Evolutionary conservation across 2,329 filamentous ascomycete species (phyloP), one percentile per base, ranked within the genome.

Genomic region (Stachybotrys elegans): DNA sequence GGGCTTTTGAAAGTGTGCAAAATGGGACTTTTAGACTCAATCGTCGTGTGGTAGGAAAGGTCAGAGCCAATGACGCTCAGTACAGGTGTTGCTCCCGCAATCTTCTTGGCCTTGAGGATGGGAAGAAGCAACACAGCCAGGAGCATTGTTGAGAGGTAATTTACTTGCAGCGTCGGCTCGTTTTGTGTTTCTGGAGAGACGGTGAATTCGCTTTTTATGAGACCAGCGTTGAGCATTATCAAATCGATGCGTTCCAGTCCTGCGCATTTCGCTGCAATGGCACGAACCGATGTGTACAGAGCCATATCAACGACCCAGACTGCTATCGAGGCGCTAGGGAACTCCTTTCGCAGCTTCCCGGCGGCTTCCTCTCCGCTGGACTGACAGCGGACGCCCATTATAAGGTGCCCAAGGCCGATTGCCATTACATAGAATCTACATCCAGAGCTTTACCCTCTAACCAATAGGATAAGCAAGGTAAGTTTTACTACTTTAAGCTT

Each of bases 321-420:
- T 16, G 27, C 38, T 22, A 40, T 17, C 17, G n/a, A 17, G 22
- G 19, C 38, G 5, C 16, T 23, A 11, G 38, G 38, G 23, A 25
- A 25, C 22, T 8, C 19, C 5, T 11, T 17, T 19, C 22, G 22
- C 12, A 40, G 38, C 9, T 12, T 8, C 8, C 13, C 3, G 14
- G 38, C 38, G 11, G 4, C 22, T 4, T 22, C 38, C 13, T 40
- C 22, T 19, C 38, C 22, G 11, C 20, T 19, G 22, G 38, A 39
- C 0, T 44, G 22, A 4, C 59, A 68, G 2, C 73, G 69, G 1
- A 72, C 69, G 6, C 65, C 69, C 7, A 76, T 52, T 47, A 76
- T 66, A 6, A 77, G 54, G 25, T 59, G 62, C 3, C 62, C 62
- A 9, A 72, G n/a, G n/a, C n/a, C n/a, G n/a, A n/a, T n/a, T n/a